phyloP scores from a whole-genome alignment of 2,329 filamentous ascomycete genomes.

The Coniochaeta sp. region DNA sequence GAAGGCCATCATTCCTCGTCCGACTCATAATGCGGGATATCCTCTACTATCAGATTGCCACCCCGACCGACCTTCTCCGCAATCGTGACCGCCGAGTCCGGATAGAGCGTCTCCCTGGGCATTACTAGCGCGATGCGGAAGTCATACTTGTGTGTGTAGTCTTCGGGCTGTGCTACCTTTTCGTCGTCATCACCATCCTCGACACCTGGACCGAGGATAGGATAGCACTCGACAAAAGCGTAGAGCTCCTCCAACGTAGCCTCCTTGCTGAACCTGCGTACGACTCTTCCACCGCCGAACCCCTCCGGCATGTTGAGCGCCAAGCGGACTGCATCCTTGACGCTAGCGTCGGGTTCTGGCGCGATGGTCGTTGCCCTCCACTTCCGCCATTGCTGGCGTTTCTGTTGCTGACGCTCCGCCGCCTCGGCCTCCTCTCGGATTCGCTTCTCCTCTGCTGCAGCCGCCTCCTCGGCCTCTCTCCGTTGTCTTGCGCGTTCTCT shows the following conservation, averaged over 20 bases:
- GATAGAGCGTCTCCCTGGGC: constrained; percentile 72
- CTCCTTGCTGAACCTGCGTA: constrained; percentile 65
- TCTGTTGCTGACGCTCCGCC: constrained; percentile 38
- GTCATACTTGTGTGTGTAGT: constrained; percentile 73
- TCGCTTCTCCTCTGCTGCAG: constrained; percentile 57
- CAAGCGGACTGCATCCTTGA: constrained; percentile 65
- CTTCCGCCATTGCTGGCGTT: constrained; percentile 60
- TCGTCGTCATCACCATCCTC: constrained; percentile 34
- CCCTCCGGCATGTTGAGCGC: constrained; percentile 55
- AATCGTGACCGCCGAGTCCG: constrained; percentile 59
- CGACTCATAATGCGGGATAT: constrained; percentile 27
- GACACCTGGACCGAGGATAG: neutral
- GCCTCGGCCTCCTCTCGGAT: constrained; percentile 55
- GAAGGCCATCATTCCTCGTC: constrained; percentile 17
- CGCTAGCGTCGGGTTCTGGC: constrained; percentile 55
- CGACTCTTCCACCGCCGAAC: constrained; percentile 61
- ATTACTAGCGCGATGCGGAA: constrained; percentile 82
- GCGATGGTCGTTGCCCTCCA: constrained; percentile 68
- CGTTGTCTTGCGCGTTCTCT: constrained; percentile 72
- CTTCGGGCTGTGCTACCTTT: constrained; percentile 45
- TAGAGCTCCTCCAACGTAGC: constrained; percentile 82
- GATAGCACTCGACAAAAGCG: constrained; percentile 88
- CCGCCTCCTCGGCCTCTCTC: constrained; percentile 65
- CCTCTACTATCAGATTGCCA: constrained; percentile 85
- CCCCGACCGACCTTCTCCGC: constrained; percentile 70